Evolutionary conservation across 345 rosid species (phyloP).

Genomic region (Cardamine occulta): DNA sequence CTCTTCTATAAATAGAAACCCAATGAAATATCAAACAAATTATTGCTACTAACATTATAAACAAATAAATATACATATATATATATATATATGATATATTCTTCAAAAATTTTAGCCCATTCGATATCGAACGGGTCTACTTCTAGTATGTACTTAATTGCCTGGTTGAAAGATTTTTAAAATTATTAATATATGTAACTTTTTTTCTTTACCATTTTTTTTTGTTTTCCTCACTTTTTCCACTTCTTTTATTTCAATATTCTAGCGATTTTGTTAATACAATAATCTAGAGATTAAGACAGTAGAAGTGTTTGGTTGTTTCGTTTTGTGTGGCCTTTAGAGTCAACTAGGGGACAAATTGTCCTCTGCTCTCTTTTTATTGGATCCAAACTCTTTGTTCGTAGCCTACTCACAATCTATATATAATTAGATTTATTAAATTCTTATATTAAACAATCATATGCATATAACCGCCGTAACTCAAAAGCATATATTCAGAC

Average conservation of each 20-base stretch:
- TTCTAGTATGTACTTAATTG: background rate
- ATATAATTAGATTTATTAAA: too few species aligned
- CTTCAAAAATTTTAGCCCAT: too few species aligned
- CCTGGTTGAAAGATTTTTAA: background rate
- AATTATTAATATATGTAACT: background rate
- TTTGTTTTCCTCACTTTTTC: background rate
- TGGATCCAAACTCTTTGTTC: conserved; percentile 35
- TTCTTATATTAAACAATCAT: background rate
- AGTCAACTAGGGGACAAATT: conserved; percentile 34
- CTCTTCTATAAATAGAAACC: too few species aligned
- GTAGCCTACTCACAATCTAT: conserved; percentile 31
- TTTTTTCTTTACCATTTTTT: background rate
- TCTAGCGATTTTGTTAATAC: background rate
- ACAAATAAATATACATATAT: too few species aligned
- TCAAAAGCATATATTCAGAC: background rate
- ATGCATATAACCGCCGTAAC: conserved; percentile 9
- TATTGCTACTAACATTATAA: too few species aligned
- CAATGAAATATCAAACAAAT: too few species aligned
- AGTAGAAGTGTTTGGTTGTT: conserved; percentile 28
- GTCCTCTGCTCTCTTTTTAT: conserved; percentile 32
- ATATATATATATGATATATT: too few species aligned
- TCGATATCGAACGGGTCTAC: too few species aligned
- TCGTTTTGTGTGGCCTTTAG: conserved; percentile 37
- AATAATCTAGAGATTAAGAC: conserved; percentile 7
- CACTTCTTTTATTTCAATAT: conserved; percentile 12